Percentiles rank a stretch among this genome's conserved stretches.
phyloP scores from a whole-genome alignment of 2,329 filamentous ascomycete species.

The Drechmeria coniospora region DNA sequence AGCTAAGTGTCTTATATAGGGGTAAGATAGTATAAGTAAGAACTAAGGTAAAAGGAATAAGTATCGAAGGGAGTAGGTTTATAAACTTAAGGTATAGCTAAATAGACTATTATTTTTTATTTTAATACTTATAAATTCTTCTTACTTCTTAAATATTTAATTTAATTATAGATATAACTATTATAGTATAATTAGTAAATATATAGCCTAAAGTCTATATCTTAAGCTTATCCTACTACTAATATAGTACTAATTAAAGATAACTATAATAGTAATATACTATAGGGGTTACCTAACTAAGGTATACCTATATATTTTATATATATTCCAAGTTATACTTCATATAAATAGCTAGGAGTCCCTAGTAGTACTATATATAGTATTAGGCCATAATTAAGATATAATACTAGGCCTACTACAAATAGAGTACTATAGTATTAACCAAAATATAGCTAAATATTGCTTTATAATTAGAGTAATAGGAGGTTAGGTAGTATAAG shows the following conservation, averaged over 20 bases:
- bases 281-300: background rate
- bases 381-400: background rate
- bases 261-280: slow-evolving; percentile 1
- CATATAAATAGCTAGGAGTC: background rate
- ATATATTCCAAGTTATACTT: too few species aligned
- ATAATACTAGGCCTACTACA: background rate
- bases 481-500: background rate
- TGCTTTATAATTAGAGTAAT: background rate
- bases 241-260: background rate
- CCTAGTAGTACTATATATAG: background rate
- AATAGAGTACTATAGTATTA: background rate
- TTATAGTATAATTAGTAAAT: background rate
- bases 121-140: background rate
- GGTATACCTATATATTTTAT: background rate
- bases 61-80: too few species aligned
- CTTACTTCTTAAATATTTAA: background rate
- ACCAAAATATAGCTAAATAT: background rate
- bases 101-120: too few species aligned
- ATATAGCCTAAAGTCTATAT: background rate
- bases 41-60: too few species aligned
- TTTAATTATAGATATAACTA: slow-evolving; percentile 1
- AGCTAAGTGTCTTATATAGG: too few species aligned
- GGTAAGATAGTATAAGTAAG: too few species aligned
- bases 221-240: background rate
- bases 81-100: too few species aligned